Evolutionary conservation across 2,329 filamentous ascomycete species (phyloP).

Genomic region (Fusarium xylarioides): DNA sequence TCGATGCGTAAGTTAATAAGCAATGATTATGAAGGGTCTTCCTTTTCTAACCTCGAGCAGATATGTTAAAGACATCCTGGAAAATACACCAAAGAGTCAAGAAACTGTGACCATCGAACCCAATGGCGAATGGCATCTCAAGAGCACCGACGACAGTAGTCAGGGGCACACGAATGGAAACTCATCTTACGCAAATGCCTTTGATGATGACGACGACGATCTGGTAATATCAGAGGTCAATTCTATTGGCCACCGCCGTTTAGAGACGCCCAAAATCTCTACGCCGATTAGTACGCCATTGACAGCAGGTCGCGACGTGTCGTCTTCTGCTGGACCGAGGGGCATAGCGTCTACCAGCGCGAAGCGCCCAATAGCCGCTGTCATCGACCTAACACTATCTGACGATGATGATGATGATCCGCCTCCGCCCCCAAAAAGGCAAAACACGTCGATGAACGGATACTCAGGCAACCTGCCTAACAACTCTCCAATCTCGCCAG

Average conservation of each 20-base stretch:
- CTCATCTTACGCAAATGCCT: conserved; percentile 39
- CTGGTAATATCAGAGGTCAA: conserved; percentile 58
- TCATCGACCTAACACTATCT: conserved; percentile 68
- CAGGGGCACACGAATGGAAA: conserved; percentile 41
- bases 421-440: conserved; percentile 59
- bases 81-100: conserved; percentile 72
- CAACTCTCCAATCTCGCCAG: conserved; percentile 34
- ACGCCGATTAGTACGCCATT: conserved; percentile 51
- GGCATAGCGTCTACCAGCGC: conserved; percentile 48
- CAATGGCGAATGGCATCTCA: conserved; percentile 76
- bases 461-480: conserved; percentile 33
- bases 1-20: conserved; percentile 76
- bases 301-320: conserved; percentile 49
- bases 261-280: conserved; percentile 50
- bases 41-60: conserved; percentile 52
- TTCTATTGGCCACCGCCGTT: conserved; percentile 45
- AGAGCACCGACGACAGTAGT: conserved; percentile 47
- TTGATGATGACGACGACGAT: conserved; percentile 58
- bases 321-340: conserved; percentile 50
- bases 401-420: conserved; percentile 59
- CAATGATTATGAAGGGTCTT: background rate
- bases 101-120: conserved; percentile 94
- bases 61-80: conserved; percentile 88
- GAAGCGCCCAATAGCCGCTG: conserved; percentile 61
- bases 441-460: conserved; percentile 45